Evolutionary conservation across 176 grass and related monocot species (phyloP).

Genomic region (Oryza punctata): DNA sequence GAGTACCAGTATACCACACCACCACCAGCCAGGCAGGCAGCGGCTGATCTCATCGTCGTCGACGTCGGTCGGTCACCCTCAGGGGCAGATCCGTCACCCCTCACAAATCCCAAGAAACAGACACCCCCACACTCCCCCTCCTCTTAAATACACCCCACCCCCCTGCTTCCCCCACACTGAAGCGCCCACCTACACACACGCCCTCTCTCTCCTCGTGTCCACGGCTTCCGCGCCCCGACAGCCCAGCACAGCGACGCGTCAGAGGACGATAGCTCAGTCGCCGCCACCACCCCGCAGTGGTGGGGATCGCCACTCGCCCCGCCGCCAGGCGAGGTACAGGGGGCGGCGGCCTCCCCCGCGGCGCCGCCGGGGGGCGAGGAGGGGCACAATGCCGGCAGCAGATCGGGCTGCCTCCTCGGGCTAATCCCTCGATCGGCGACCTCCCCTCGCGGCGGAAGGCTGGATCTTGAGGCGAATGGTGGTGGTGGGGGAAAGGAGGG

Average conservation of each 20-base stretch:
- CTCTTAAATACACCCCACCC: constrained; percentile 41
- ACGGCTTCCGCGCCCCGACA: constrained; percentile 31
- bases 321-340: background rate
- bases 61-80: constrained; percentile 21
- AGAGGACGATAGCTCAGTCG: constrained; percentile 59
- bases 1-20: too few species aligned
- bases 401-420: constrained; percentile 36
- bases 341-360: background rate
- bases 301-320: constrained; percentile 26
- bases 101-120: background rate
- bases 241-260: constrained; percentile 13
- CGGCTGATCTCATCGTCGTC: background rate
- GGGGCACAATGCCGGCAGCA: constrained; percentile 49
- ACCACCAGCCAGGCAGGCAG: background rate
- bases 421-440: constrained; percentile 17
- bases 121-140: constrained; percentile 7
- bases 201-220: background rate
- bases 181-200: background rate
- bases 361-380: background rate
- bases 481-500: background rate
- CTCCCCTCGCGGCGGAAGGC: background rate
- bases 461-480: constrained; percentile 49
- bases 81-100: constrained; percentile 36
- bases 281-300: background rate
- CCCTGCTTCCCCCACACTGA: background rate